Evolutionary conservation across 2,329 filamentous ascomycete species (phyloP), one percentile per base, ranked within the genome.

Genomic region (Hypoxylon rubiginosum): DNA sequence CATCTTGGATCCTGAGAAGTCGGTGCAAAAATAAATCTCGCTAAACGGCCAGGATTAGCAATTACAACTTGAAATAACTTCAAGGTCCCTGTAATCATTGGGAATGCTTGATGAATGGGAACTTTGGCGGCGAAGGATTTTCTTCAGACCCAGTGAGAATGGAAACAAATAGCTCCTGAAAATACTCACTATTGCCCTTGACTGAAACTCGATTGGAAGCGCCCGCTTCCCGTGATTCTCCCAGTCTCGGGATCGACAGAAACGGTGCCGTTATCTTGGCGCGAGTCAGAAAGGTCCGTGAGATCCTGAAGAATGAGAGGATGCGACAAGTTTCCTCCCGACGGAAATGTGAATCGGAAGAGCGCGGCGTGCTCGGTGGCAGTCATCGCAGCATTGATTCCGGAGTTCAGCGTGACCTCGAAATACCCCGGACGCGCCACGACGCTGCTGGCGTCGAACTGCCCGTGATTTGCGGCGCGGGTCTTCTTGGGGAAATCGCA

Each of bases 281-380:
- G 82, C 0, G 88, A 88, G 60, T 89, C 81, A 0, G 86, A 84
- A 15, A 92, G 78, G 73, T 92, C 91, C 1, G 84, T 84, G 11
- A 92, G 78, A 66, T 92, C 90, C 41, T 91, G 85, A 4, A 92
- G 76, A 26, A 92, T 85, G 11, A 92, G 81, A 3, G 90, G 90
- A 78, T 85, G 56, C 79, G 79, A 54, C 69, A 75, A 64, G 61
- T 80, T 77, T 15, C 76, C 76, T 34, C 80, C 74, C 0, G 79
- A 72, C 1, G 88, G 85, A 64, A 92, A 92, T 0, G 82, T 88
- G 72, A 92, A 91, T 11, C 84, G 83, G 76, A 92, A 92, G 2
- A 93, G 74, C 2, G 89, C 87, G 0, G 88, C 84, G 67, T 87
- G 89, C n/a, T 90, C 86, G 0, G 89, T 85, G 0, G 86, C 83